Conservation (phyloP, 23 red algal species). For the Gracilaria caudata region DNA sequence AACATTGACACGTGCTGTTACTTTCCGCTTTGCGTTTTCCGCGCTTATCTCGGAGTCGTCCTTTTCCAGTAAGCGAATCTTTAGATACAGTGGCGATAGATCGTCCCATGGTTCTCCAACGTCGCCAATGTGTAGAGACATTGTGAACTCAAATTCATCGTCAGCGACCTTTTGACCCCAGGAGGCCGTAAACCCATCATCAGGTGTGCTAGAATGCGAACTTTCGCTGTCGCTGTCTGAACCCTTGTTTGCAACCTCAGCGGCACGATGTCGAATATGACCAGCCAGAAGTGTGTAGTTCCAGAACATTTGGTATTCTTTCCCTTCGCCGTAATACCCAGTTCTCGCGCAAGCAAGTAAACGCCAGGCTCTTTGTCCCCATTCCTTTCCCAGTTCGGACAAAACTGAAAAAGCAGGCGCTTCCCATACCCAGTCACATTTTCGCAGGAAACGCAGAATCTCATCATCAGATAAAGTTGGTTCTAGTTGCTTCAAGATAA, state of each 20-base stretch:
- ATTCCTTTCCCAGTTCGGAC: constrained; percentile 22
- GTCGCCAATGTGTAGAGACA: constrained; percentile 19
- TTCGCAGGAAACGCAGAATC: constrained; percentile 34
- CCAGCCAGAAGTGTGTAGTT: constrained; percentile 1
- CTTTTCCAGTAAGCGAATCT: constrained; percentile 45
- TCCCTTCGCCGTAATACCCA: constrained; percentile 28
- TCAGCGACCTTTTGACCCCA: constrained; percentile 32
- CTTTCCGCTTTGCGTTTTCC: constrained; percentile 25
- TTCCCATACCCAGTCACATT: constrained; percentile 47
- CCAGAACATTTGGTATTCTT: constrained; percentile 45
- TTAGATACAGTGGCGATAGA: constrained; percentile 25
- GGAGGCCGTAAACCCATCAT: not conserved
- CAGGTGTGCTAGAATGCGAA: constrained; percentile 14
- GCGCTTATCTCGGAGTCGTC: not conserved
- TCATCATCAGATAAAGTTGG: constrained; percentile 25
- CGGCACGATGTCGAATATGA: not conserved
- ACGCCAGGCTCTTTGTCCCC: constrained; percentile 38
- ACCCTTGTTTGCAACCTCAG: constrained; percentile 22
- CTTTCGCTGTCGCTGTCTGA: constrained; percentile 38
- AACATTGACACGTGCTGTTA: constrained; percentile 40
- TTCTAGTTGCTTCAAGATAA: constrained; percentile 41
- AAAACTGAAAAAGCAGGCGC: constrained; percentile 4
- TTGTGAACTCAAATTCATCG: constrained; percentile 47
- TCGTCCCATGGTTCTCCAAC: constrained; percentile 30
- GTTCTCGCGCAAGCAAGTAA: constrained; percentile 27